Base-by-base conservation (phyloP, 257 asterid species). In the Craterostigma plantagineum region DNA sequence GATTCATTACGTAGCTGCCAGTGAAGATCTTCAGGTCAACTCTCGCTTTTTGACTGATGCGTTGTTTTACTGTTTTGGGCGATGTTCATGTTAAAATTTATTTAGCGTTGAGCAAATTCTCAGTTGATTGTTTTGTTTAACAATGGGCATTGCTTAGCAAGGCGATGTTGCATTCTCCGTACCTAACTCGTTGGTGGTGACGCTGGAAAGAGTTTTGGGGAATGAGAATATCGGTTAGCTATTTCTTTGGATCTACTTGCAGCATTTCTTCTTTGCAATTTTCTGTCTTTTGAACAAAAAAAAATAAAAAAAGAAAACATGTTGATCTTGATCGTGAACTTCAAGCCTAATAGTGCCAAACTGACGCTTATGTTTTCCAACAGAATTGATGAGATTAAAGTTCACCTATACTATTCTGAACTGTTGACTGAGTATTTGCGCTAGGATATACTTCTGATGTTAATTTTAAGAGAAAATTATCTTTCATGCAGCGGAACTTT, bases 171-270 rank as follows among this genome's bases (percentile, higher is more conserved):
- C 86, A 42, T 76, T 76, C 68, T 70, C 82, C 41, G 83, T 82
- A 42, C 98, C 98, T 17, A 59, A 64, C 54, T 66, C 93, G 3
- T 68, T 87, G 85, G 91, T 90, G 57, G 98, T 90, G 64, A 90
- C 98, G 7, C 73, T 90, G 38, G 98, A 82, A 67, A 72, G 93
- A 61, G 99, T 90, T 58, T 51, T 90, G 68, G 95, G 95, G 47
- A 79, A 83, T 42, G 99, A 90, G 67, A 64, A 61, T 41, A 52
- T 90, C 9, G 98, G 95, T 90, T 71, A 64, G 67, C 49, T 52
- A 59, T 59, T 54, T 40, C 27, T 7, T 35, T 18, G 14, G 35
- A 55, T 37, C 51, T 56, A 37, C 45, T 13, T 10, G 35, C 14
- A 38, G 10, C 6, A 2, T 33, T 36, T n/a, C 12, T 16, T 4